A percentile compares a stretch with the other conserved stretches of the same genome.
These are phyloP conservation scores for Hypoxylon sp. DNA, from an alignment of 2,329 filamentous ascomycete species.

Conservation along the genomic window DNA sequence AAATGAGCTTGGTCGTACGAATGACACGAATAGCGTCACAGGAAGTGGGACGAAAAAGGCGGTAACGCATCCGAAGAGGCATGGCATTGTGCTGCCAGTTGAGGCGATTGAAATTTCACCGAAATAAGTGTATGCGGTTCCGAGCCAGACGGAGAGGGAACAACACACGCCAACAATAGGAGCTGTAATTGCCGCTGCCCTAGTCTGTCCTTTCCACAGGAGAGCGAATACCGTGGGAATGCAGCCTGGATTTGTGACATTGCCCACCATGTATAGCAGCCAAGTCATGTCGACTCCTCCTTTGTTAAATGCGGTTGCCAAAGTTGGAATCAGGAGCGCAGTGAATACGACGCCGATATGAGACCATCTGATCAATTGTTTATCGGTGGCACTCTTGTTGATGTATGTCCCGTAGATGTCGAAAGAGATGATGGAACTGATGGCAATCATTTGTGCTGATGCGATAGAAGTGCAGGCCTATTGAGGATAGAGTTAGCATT, in stretches of 20 bases:
- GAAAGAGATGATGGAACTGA: constrained; percentile 62
- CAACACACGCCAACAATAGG: constrained; percentile 60
- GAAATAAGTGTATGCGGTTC: constrained; percentile 55
- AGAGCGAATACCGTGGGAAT: constrained; percentile 63
- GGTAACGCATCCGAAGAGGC: constrained; percentile 59
- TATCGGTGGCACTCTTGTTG: constrained; percentile 55
- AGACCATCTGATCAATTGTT: constrained; percentile 59
- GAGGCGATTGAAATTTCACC: constrained; percentile 58
- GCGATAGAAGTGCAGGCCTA: constrained; percentile 51
- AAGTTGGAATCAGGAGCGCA: constrained; percentile 58
- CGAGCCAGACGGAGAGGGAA: constrained; percentile 62
- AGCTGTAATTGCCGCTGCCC: constrained; percentile 57
- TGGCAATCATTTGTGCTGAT: constrained; percentile 61
- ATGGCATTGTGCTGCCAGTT: constrained; percentile 59
- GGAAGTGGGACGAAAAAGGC: constrained; percentile 53
- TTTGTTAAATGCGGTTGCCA: constrained; percentile 62
- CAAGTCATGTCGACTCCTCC: constrained; percentile 62
- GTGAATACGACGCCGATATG: constrained; percentile 63
- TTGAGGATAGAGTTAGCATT: too few species aligned
- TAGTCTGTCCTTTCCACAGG: constrained; percentile 60
- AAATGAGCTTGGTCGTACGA: constrained; percentile 8
- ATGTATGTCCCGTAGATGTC: constrained; percentile 62
- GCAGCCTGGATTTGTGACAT: constrained; percentile 62
- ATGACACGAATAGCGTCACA: constrained; percentile 52
- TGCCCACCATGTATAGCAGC: constrained; percentile 64